These are phyloP conservation scores for Russula griseocarnosa DNA, from an alignment of 768 basidiomycete species.

Conservation along the genomic window DNA sequence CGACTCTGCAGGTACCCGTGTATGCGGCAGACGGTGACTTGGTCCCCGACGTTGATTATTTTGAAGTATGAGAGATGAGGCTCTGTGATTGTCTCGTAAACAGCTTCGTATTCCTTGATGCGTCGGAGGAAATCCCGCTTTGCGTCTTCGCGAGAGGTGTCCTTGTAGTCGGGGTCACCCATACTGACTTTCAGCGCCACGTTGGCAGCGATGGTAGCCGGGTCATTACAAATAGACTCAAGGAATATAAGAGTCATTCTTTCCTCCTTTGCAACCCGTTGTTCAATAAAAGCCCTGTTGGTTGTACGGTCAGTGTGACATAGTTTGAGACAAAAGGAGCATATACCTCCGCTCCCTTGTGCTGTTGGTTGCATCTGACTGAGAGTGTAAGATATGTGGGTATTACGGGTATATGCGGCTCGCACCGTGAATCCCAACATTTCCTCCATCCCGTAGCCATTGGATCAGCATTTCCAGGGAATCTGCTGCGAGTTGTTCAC, in stretches of 20 bases:
- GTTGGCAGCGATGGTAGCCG: conserved; percentile 90
- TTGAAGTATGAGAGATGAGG: conserved; percentile 84
- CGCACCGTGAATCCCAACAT: conserved; percentile 95
- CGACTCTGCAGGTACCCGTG: conserved; percentile 95
- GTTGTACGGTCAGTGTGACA: background rate
- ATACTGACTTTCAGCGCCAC: conserved; percentile 93
- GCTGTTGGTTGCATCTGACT: conserved; percentile 91
- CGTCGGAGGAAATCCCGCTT: conserved; percentile 86
- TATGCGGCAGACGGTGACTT: conserved; percentile 81
- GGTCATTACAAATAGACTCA: conserved; percentile 93
- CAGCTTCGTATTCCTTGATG: conserved; percentile 89
- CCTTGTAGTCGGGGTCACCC: conserved; percentile 97
- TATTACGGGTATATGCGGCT: background rate
- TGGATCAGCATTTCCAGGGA: conserved; percentile 91
- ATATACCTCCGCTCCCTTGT: conserved; percentile 66
- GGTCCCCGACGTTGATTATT: conserved; percentile 89
- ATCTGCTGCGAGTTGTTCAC: conserved; percentile 84
- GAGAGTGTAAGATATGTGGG: conserved; percentile 8
- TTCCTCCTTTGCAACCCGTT: conserved; percentile 80
- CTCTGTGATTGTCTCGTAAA: conserved; percentile 94
- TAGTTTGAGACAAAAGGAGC: background rate
- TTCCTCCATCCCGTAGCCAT: conserved; percentile 93
- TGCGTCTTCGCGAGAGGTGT: conserved; percentile 78
- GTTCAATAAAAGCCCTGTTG: conserved; percentile 72
- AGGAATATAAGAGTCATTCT: conserved; percentile 88